Base-by-base conservation (phyloP, 495 filamentous ascomycete genomes). In the Geoglossum glabrum region DNA sequence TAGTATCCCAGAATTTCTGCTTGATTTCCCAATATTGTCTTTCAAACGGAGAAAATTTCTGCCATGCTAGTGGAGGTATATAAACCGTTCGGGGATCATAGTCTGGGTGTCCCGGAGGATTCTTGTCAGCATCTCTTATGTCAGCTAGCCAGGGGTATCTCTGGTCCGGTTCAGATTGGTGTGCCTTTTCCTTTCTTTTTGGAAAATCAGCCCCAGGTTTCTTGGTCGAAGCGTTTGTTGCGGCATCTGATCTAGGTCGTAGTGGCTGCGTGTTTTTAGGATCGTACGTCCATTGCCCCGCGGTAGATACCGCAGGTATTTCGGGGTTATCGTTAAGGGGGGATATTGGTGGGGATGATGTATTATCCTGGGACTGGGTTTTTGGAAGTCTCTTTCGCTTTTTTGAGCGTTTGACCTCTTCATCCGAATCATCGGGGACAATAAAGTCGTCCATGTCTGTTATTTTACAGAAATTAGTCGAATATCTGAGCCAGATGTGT, bases 21-120 rank as follows among this genome's bases (percentile, higher is more conserved):
- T 99, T 99, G 69, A 99, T 97, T 64, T 95, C 90, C 92, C 92
- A 99, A 69, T 97, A 99, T 63, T 99, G 92, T 68, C 88, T 92
- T 71, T 99, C 92, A 60, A 99, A 99, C 0, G 90, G 77, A 0
- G 87, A 87, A 66, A 99, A 95, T 3, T 83, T 78, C 0, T 68
- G 69, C 78, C 79, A 88, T 9, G 87, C 87, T 4, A 73, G 49
- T 0, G 84, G 82, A 17, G 93, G 93, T 47, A 99, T 83, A 68
- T 86, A 92, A 21, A 99, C 76, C 0, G 88, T 90, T 11, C 85
- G 77, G n/a, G 87, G 88, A 63, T 99, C 90, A 61, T 87, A 94
- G 55, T 97, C 90, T 0, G 87, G 84, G 67, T 95, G 81, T n/a
- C 75, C 80, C 3, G 78, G 77, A 1, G 84, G 77, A 61, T 96